Evolutionary conservation across 2,329 filamentous ascomycete genomes (phyloP).

Genomic region (Pseudogymnoascus sp.): DNA sequence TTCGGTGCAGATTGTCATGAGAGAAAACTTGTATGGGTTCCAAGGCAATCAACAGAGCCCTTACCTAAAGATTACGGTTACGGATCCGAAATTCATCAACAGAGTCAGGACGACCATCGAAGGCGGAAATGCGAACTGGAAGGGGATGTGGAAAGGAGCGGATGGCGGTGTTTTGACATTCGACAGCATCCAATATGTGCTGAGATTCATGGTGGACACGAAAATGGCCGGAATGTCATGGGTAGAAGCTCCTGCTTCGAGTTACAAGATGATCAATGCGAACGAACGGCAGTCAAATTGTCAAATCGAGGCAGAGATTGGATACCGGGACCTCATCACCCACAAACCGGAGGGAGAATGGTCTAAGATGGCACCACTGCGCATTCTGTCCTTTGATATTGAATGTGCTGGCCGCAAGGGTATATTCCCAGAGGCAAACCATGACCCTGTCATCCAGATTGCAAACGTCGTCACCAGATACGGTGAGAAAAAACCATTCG

Average conservation of each 20-base stretch:
- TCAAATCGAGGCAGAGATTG: slow-evolving; percentile 85
- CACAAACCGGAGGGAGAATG: slow-evolving; percentile 88
- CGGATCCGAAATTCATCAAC: slow-evolving; percentile 75
- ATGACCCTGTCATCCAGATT: slow-evolving; percentile 95
- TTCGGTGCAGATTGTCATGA: slow-evolving; percentile 71
- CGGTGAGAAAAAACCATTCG: slow-evolving; percentile 90
- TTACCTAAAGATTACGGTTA: slow-evolving; percentile 89
- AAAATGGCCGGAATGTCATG: slow-evolving; percentile 94
- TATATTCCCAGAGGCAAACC: slow-evolving; percentile 86
- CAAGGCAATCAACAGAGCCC: slow-evolving; percentile 88
- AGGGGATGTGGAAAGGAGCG: slow-evolving; percentile 71
- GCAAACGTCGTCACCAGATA: slow-evolving; percentile 92
- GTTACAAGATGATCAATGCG: slow-evolving; percentile 62
- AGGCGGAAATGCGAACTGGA: slow-evolving; percentile 73
- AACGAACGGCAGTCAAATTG: slow-evolving; percentile 77
- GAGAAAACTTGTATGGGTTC: slow-evolving; percentile 89
- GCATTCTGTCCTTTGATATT: slow-evolving; percentile 94
- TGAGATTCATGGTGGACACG: slow-evolving; percentile 97
- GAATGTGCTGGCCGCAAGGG: slow-evolving; percentile 97
- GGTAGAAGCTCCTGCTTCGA: slow-evolving; percentile 73
- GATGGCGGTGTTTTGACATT: slow-evolving; percentile 75
- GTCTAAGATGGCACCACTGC: slow-evolving; percentile 93
- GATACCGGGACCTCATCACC: slow-evolving; percentile 74
- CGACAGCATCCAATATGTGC: slow-evolving; percentile 89
- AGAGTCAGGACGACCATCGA: slow-evolving; percentile 71